phyloP scores from a whole-genome alignment of 2,329 filamentous ascomycete species.

The Venturia asperata region DNA sequence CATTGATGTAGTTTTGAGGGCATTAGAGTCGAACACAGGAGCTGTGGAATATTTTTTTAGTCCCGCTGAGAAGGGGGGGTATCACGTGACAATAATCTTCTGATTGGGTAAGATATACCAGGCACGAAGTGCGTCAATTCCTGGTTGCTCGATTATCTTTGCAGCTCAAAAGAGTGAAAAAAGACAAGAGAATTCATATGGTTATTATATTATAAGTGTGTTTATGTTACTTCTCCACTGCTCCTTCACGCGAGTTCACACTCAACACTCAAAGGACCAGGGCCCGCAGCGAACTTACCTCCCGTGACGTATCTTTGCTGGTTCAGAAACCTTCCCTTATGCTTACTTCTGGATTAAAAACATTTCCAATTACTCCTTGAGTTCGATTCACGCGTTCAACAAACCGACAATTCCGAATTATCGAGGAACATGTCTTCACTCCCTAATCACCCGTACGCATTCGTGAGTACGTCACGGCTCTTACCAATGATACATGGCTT shows the following conservation, averaged over 20 bases:
- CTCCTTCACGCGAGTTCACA: not conserved
- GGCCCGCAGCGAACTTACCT: not conserved
- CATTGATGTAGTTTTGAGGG: not conserved
- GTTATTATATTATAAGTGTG: no score
- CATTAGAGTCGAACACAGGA: not conserved
- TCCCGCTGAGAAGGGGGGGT: not conserved
- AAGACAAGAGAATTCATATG: no score
- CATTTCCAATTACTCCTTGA: not conserved
- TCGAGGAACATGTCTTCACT: not conserved
- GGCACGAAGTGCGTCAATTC: not conserved
- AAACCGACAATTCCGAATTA: not conserved
- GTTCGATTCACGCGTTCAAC: not conserved
- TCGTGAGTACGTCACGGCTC: not conserved
- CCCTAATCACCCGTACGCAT: not conserved
- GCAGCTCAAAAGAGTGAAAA: not conserved
- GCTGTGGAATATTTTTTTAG: not conserved
- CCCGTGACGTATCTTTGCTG: not conserved
- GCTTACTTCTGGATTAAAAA: not conserved
- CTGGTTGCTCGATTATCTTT: not conserved
- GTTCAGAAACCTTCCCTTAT: not conserved
- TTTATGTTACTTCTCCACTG: not conserved
- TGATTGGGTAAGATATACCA: slow-evolving; percentile 3
- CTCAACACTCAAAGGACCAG: not conserved
- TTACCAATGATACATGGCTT: not conserved
- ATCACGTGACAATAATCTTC: not conserved